phyloP scores from a whole-genome alignment of 2,329 filamentous ascomycete genomes.

The Truncatella angustata region DNA sequence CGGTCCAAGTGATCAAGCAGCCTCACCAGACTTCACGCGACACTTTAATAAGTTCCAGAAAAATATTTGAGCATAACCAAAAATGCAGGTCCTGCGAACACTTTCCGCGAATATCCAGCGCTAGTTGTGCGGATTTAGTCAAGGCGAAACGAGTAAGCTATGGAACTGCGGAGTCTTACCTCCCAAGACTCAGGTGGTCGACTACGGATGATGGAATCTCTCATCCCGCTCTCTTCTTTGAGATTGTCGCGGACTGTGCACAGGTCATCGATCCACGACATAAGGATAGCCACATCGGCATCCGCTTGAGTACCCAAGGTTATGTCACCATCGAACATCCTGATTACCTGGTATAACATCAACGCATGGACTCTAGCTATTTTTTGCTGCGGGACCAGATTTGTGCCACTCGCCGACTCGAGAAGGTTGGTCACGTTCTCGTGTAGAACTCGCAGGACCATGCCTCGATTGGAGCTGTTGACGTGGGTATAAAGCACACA shows the following conservation, averaged over 20 bases:
- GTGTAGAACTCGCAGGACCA: conserved; percentile 37
- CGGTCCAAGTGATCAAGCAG: too few species aligned
- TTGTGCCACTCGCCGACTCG: conserved; percentile 25
- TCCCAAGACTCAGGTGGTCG: conserved; percentile 41
- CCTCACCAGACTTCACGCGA: conserved; percentile 19
- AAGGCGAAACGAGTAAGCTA: neutral
- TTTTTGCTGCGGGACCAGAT: conserved; percentile 33
- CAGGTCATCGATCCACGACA: conserved; percentile 37
- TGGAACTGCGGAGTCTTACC: conserved; percentile 17
- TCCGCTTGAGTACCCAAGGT: conserved; percentile 38
- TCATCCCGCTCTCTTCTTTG: conserved; percentile 24
- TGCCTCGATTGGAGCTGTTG: conserved; percentile 35
- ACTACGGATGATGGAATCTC: conserved; percentile 23
- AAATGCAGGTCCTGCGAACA: conserved; percentile 36
- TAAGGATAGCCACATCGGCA: conserved; percentile 33
- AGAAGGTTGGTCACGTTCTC: conserved; percentile 36
- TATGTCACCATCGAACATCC: conserved; percentile 43
- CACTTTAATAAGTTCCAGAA: conserved; percentile 31
- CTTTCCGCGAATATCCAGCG: conserved; percentile 43
- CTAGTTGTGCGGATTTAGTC: conserved; percentile 12
- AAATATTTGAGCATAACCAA: conserved; percentile 30
- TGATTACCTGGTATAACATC: conserved; percentile 38
- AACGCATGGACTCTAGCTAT: conserved; percentile 43
- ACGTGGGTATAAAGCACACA: conserved; percentile 37
- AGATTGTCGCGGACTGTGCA: conserved; percentile 31